phyloP scores from a whole-genome alignment of 768 basidiomycete species.

The Boletus sensibilis region DNA sequence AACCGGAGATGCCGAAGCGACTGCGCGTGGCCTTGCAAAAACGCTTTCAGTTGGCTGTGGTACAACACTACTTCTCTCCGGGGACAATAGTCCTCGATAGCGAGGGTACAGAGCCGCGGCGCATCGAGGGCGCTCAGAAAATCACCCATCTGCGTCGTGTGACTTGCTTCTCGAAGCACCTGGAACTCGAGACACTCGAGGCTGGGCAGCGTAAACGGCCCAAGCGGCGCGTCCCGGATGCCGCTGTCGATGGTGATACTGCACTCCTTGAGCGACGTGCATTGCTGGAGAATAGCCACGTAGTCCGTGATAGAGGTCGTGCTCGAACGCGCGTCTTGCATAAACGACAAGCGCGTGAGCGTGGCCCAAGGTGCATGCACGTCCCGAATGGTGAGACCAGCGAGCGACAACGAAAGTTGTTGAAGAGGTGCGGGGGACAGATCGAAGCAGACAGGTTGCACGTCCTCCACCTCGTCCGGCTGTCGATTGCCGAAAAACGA shows the following conservation, averaged over 20 bases:
- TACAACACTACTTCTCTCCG: slow-evolving; percentile 15
- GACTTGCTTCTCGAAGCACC: slow-evolving; percentile 14
- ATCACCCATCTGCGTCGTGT: slow-evolving; percentile 21
- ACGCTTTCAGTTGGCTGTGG: slow-evolving; percentile 11
- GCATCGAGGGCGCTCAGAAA: slow-evolving; percentile 14
- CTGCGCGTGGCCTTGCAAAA: slow-evolving; percentile 11
- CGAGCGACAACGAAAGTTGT: slow-evolving; percentile 19
- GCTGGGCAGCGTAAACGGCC: slow-evolving; percentile 11
- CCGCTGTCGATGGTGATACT: slow-evolving; percentile 15
- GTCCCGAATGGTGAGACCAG: slow-evolving; percentile 16
- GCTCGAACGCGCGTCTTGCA: slow-evolving; percentile 24
- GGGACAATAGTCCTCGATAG: slow-evolving; percentile 20
- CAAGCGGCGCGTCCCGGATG: slow-evolving; percentile 5
- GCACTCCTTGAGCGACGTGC: slow-evolving; percentile 24
- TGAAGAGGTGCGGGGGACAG: slow-evolving; percentile 16
- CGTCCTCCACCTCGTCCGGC: neutral
- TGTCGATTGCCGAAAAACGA: slow-evolving; percentile 4
- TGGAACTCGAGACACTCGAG: slow-evolving; percentile 21
- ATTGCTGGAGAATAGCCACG: slow-evolving; percentile 17
- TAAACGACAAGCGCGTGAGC: slow-evolving; percentile 24
- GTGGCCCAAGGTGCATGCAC: slow-evolving; percentile 17
- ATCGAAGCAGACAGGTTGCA: slow-evolving; percentile 11
- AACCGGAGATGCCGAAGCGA: slow-evolving; percentile 17
- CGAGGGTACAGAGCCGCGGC: slow-evolving; percentile 16
- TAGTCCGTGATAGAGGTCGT: slow-evolving; percentile 23